Base-by-base conservation (phyloP, 73 alveolate species). In the Durusdinium trenchii region DNA sequence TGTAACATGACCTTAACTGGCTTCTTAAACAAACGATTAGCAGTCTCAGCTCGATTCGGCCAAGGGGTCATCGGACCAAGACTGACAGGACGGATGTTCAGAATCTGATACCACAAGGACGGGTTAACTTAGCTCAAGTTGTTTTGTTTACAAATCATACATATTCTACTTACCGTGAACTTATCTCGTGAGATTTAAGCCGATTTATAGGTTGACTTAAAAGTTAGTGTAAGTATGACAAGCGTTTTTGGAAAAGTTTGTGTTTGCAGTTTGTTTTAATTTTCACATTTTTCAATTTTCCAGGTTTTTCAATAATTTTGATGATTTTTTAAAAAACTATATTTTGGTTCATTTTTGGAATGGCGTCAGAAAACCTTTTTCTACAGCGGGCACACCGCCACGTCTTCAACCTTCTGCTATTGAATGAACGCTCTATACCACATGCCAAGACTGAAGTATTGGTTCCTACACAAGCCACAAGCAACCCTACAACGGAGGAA, bases 301-400 rank as follows among this genome's bases (percentile, higher is more conserved):
- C 23, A 28, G 2, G 45, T 71, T 35, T 28, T 54, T 35, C 28
- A 30, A 35, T 12, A 28, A 35, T 18, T 18, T 67, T 0, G 26
- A n/a, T 71, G 50, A 6, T 35, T 71, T 9, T 14, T 35, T 28
- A 18, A 3, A 36, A 6, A 35, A 32, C 18, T 71, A 35, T 36
- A n/a, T 35, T 10, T 71, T 0, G 4, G 2, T 30, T 54, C 10
- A 14, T 10, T 14, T 54, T 10, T 54, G 20, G 67, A 14, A 14
- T 54, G 67, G 20, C 20, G 67, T 54, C 20, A 14, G 67, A 14
- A 20, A 54, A 14, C 10, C 20, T 54, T 54, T 10, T 54, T 54
- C 67, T 54, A 54, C 67, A 54, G 67, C 67, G 67, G 67, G 67
- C 67, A 54, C 67, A 54, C 67, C 67, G 67, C 67, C 67, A 54